Conservation (phyloP, 495 filamentous ascomycete species). For the Podospora pseudoanserina region DNA sequence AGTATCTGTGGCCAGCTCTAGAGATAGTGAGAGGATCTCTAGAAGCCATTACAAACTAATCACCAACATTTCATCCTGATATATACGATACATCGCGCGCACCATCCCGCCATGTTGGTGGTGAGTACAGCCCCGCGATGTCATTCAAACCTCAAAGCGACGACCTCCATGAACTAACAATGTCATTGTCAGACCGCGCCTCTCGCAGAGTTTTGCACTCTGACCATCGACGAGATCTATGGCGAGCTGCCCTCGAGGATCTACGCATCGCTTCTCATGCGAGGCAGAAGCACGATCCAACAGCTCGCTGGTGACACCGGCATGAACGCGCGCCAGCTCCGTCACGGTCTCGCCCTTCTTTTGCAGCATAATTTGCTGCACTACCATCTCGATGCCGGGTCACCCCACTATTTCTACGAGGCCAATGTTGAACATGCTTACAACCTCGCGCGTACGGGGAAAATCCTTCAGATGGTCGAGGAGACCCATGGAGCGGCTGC, state of each 20-base stretch:
- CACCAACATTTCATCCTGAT: constrained; percentile 17
- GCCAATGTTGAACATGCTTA: constrained; percentile 73
- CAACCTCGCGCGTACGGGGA: constrained; percentile 71
- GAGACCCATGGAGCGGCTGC: constrained; percentile 66
- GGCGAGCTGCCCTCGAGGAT: constrained; percentile 84
- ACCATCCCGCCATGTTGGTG: constrained; percentile 36
- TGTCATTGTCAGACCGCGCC: constrained; percentile 47
- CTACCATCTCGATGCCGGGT: constrained; percentile 62
- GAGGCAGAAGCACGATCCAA: constrained; percentile 71
- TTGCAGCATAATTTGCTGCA: constrained; percentile 83
- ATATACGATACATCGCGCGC: constrained; percentile 10
- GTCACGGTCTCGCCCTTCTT: constrained; percentile 75
- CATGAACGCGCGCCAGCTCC: constrained; percentile 64
- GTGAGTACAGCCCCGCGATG: constrained; percentile 31
- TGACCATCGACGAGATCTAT: constrained; percentile 83
- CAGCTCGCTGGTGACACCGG: constrained; percentile 63
- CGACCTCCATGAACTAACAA: background rate
- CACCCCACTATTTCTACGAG: constrained; percentile 70
- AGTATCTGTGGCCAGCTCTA: constrained; percentile 63
- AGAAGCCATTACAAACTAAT: constrained; percentile 43
- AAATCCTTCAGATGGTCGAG: constrained; percentile 73
- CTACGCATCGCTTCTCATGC: constrained; percentile 69
- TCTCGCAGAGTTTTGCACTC: constrained; percentile 75
- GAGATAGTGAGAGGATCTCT: constrained; percentile 69
- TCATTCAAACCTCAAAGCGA: background rate